Percentiles rank a stretch among this genome's conserved stretches.
Evolutionary conservation across 495 filamentous ascomycete genomes (phyloP).

Genomic region (Talaromyces borbonicus): DNA sequence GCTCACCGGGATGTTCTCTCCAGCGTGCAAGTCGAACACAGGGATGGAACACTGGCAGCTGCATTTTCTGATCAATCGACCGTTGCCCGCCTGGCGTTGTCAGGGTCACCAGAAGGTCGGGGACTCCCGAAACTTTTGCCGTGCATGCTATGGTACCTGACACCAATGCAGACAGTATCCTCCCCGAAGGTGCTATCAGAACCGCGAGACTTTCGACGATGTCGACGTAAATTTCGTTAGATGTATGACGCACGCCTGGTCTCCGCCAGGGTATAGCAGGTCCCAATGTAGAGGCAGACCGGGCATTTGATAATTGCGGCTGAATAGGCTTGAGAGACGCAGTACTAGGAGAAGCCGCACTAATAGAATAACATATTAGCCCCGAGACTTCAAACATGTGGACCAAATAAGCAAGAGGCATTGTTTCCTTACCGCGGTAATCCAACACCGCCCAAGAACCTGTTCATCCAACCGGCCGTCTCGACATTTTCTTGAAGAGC

Average conservation of each 20-base stretch:
- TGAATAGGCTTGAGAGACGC: conserved; percentile 33
- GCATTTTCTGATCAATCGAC: conserved; percentile 60
- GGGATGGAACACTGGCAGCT: conserved; percentile 93
- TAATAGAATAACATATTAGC: background rate
- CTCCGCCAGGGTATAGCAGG: conserved; percentile 77
- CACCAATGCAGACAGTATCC: conserved; percentile 74
- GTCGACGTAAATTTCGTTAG: conserved; percentile 95
- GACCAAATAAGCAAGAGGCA: background rate
- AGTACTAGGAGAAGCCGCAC: conserved; percentile 33
- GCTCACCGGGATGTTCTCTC: conserved; percentile 77
- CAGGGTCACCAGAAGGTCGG: conserved; percentile 76
- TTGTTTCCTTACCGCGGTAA: conserved; percentile 51
- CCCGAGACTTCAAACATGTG: too few species aligned
- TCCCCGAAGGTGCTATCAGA: conserved; percentile 80
- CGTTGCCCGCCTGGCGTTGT: conserved; percentile 66
- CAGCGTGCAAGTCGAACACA: conserved; percentile 81
- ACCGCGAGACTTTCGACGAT: conserved; percentile 83
- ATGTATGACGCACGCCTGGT: conserved; percentile 87
- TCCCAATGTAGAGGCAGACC: conserved; percentile 30
- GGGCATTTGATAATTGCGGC: conserved; percentile 27
- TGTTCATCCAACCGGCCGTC: conserved; percentile 80
- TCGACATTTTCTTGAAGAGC: conserved; percentile 86
- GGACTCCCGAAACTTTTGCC: conserved; percentile 86
- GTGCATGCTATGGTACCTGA: conserved; percentile 93
- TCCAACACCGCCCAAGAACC: conserved; percentile 79